Evolutionary conservation across 768 basidiomycete species (phyloP), one percentile per base, ranked within the genome.

Genomic region (Hortiboletus campestris): DNA sequence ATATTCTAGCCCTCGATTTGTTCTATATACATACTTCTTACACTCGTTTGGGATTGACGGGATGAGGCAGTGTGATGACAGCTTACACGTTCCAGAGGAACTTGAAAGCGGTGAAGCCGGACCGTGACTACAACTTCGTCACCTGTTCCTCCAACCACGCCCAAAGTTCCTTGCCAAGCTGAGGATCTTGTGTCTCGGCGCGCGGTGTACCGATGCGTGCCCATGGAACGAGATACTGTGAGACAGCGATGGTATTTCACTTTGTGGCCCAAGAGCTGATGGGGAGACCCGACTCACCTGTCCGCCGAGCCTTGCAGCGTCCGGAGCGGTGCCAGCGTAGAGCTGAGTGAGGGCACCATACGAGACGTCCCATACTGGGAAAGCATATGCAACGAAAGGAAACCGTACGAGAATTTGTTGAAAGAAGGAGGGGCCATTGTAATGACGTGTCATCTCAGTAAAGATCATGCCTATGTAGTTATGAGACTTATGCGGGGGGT

Each of bases 151-250:
- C 57, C 39, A 56, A 32, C 57, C 57, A 58, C 6, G 7, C 8
- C 57, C 57, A 56, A 20, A 58, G 53, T 38, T 58, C 53, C 57
- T 50, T 46, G 32, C 54, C 54, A 13, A 58, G 57, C 34, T 58
- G 47, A 2, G 39, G 38, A 41, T 58, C 57, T 36, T 39, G 54
- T 0, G 57, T 58, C n/a, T 31, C 16, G 14, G 57, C 31, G 8
- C 32, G 32, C 13, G 48, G 48, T 36, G 22, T 29, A 38, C 47
- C 47, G 32, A 49, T 2, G 10, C 57, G 54, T 46, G 54, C 54
- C 42, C 41, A 58, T 4, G 57, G 57, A 41, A 56, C n/a, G 7
- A 58, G 48, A 36, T 49, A 58, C 57, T 58, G 39, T 20, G 11
- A 6, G 2, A 28, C 17, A 9, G 13, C 8, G 29, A 28, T 12